Conservation (phyloP, 768 basidiomycete genomes). For the Hebeloma cylindrosporum region DNA sequence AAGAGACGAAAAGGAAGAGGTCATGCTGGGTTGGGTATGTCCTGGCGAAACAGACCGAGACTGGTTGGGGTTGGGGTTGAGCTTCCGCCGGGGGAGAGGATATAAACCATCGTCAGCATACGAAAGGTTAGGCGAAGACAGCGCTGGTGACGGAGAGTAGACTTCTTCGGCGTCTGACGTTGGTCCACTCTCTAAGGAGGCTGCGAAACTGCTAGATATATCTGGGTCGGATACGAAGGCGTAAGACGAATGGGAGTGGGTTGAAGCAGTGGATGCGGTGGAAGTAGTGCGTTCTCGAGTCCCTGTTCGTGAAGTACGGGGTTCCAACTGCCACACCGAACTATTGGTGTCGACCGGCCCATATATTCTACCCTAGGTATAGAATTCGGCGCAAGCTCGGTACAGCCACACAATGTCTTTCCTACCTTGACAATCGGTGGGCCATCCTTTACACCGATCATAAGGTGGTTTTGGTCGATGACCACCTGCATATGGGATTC, state of each 20-base stretch:
- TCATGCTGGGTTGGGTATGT: conserved; percentile 50
- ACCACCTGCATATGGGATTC: conserved; percentile 51
- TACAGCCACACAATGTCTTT: neutral
- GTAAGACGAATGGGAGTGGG: conserved; percentile 76
- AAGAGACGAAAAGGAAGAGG: conserved; percentile 78
- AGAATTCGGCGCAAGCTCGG: too few relatives aligned
- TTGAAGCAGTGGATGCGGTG: conserved; percentile 72
- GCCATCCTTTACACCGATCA: conserved; percentile 72
- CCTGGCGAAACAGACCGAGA: conserved; percentile 63
- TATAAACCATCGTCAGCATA: conserved; percentile 53
- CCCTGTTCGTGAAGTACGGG: conserved; percentile 52
- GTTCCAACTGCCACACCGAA: conserved; percentile 81
- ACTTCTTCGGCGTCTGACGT: conserved; percentile 71
- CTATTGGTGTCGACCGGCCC: conserved; percentile 62
- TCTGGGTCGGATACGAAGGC: conserved; percentile 84
- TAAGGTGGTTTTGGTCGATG: conserved; percentile 68
- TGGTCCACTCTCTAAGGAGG: conserved; percentile 73
- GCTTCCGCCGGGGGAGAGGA: conserved; percentile 30
- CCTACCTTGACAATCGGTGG: conserved; percentile 72
- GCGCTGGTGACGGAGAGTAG: conserved; percentile 50
- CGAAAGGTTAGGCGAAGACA: conserved; percentile 61
- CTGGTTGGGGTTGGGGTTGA: conserved; percentile 21
- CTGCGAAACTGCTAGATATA: conserved; percentile 82
- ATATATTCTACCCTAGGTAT: conserved; percentile 79
- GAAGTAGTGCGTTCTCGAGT: conserved; percentile 74